These are phyloP conservation scores for Nicotiana tabacum DNA, from an alignment of 257 asterid species.

Conservation along the genomic window DNA sequence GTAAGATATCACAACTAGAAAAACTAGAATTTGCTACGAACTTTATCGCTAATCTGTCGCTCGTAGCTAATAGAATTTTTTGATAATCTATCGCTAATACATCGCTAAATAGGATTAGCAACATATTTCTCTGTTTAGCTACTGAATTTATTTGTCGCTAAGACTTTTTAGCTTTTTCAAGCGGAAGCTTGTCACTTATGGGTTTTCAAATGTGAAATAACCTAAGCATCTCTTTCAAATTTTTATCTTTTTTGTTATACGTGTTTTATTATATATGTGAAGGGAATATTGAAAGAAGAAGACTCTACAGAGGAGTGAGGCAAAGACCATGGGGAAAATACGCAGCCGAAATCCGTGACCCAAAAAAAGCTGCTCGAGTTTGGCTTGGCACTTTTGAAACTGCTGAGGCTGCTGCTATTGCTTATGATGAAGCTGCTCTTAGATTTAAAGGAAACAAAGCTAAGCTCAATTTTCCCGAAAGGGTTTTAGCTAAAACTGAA, in stretches of 20 bases:
- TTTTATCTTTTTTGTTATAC: background rate
- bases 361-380: conserved; percentile 9
- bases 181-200: background rate
- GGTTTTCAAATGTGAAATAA: too few species aligned
- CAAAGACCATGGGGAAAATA: conserved; percentile 13
- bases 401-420: conserved; percentile 13
- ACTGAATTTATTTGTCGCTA: too few species aligned
- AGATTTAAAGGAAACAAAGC: conserved; percentile 16
- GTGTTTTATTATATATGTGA: background rate
- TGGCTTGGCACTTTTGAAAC: conserved; percentile 17
- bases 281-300: conserved; percentile 5
- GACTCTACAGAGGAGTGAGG: conserved; percentile 14
- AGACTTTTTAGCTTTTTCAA: background rate
- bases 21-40: too few species aligned
- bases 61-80: too few species aligned
- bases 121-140: too few species aligned
- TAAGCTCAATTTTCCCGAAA: conserved; percentile 14
- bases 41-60: too few species aligned
- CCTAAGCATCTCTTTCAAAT: background rate
- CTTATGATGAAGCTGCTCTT: conserved; percentile 19
- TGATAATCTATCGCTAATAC: too few species aligned
- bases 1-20: too few species aligned
- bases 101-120: too few species aligned
- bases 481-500: conserved; percentile 8
- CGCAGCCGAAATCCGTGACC: conserved; percentile 18